Percentiles rank a stretch among this genome's conserved stretches.
These are phyloP conservation scores for Pseudotsuga menziesii DNA, from an alignment of 75 land plant species.

Conservation along the genomic window DNA sequence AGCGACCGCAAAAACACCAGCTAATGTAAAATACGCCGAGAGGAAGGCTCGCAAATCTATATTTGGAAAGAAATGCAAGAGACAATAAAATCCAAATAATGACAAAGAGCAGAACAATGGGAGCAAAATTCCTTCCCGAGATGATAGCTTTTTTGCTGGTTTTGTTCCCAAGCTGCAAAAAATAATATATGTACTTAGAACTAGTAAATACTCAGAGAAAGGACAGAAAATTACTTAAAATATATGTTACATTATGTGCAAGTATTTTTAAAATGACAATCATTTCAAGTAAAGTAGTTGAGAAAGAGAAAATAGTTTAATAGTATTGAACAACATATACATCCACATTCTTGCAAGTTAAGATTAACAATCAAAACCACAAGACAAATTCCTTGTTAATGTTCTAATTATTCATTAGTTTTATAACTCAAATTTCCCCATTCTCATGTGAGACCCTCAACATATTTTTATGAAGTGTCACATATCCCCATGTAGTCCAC, in stretches of 20 bases:
- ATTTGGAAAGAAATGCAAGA: constrained; percentile 43
- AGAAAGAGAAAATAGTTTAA: neutral
- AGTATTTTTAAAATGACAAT: neutral
- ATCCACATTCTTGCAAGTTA: neutral
- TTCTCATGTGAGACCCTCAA: too few relatives aligned
- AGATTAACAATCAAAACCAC: neutral
- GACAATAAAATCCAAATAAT: constrained; percentile 44
- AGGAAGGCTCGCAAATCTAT: constrained; percentile 37
- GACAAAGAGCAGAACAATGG: constrained; percentile 37
- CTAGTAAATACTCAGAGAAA: neutral
- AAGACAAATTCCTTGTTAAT: neutral
- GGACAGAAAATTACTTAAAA: neutral
- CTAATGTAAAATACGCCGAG: constrained; percentile 31
- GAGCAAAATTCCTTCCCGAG: constrained; percentile 40
- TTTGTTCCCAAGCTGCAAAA: constrained; percentile 35
- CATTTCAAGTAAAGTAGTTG: neutral
- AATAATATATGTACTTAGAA: constrained; percentile 1
- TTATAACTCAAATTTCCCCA: too few relatives aligned
- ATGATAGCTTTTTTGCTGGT: constrained; percentile 35
- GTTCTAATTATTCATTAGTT: too few relatives aligned
- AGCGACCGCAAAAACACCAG: constrained; percentile 43
- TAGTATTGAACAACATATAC: neutral
- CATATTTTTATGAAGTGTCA: too few relatives aligned
- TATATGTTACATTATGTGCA: neutral
- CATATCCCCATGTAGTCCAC: too few relatives aligned